phyloP scores from a whole-genome alignment of 202 grass and related monocot genomes.

The Dendrocalamus latiflorus region DNA sequence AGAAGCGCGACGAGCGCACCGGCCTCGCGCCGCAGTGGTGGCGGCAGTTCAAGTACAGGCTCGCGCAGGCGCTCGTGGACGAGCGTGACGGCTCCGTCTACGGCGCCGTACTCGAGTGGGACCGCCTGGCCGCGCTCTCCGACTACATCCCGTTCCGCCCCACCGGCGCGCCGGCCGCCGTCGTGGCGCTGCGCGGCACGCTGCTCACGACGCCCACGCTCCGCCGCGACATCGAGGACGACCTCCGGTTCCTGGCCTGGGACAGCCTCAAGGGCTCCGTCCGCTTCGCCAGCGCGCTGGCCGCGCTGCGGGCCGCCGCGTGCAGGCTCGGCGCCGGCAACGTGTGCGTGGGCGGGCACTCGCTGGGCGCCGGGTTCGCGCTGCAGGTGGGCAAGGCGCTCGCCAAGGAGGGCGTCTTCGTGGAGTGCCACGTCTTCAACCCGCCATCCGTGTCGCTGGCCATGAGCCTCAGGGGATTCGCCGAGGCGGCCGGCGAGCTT shows the following conservation, averaged over 20 bases:
- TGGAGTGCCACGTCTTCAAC: slow-evolving; percentile 91
- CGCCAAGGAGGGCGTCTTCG: slow-evolving; percentile 66
- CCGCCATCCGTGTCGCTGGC: slow-evolving; percentile 79
- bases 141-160: slow-evolving; percentile 53
- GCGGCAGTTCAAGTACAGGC: slow-evolving; percentile 69
- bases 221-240: slow-evolving; percentile 56
- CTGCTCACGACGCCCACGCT: slow-evolving; percentile 52
- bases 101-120: slow-evolving; percentile 86
- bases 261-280: slow-evolving; percentile 90
- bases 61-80: slow-evolving; percentile 48
- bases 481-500: slow-evolving; percentile 57
- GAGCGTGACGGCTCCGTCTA: slow-evolving; percentile 78
- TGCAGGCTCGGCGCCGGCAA: slow-evolving; percentile 24
- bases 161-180: slow-evolving; percentile 51
- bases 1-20: slow-evolving; percentile 44
- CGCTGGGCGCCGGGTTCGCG: slow-evolving; percentile 74
- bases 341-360: slow-evolving; percentile 65
- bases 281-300: slow-evolving; percentile 56
- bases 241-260: slow-evolving; percentile 69
- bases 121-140: slow-evolving; percentile 48
- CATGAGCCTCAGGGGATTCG: slow-evolving; percentile 55
- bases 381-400: slow-evolving; percentile 79
- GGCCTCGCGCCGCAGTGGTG: slow-evolving; percentile 71
- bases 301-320: slow-evolving; percentile 42
- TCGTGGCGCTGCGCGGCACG: slow-evolving; percentile 62